Base-by-base conservation (phyloP, 306 rosid species). In the Citrullus amarus region DNA sequence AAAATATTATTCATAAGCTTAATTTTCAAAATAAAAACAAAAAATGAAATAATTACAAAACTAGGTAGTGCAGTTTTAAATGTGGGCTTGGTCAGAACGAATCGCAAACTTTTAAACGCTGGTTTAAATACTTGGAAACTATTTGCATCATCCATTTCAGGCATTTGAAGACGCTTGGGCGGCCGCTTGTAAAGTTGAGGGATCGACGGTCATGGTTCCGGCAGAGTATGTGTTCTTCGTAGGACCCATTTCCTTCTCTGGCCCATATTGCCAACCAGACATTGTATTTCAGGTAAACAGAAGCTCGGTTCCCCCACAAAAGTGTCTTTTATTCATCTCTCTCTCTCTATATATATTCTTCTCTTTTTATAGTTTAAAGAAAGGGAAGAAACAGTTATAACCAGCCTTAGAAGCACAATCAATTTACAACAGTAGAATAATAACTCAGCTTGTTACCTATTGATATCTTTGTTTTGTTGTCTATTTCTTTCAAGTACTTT, bases 201-300 rank as follows among this genome's bases (percentile, higher is more conserved):
- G 95, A 84, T 95, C 99, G 20, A 86, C 84, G 59, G 74, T 95
- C 84, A 53, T 85, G 0, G 84, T 95, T 58, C 99, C 99, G 65
- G 86, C 89, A 71, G 81, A 79, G 13, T 85, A 86, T 39, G 60
- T 69, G 79, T 95, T 91, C 84, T 81, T 76, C 1, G 91, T 95
- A 78, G 98, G 99, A 36, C 97, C 98, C 83, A 92, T 91, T 82
- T 86, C 96, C n/a, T 95, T 95, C 88, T 86, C 97, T 0, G 99
- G 98, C 72, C 99, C 92, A 8, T 92, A 86, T 82, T 95, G 98
- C 81, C 88, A 90, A 56, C 78, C 88, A 82, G 87, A 88, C 88
- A 90, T 95, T 55, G 65, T 92, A 77, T 95, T 95, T 63, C 99
- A 95, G 99, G 98, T 94, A 86, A 81, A 13, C 38, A 43, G 18